phyloP scores from a whole-genome alignment of 2,329 filamentous ascomycete species.

The Paecilomyces sp. region DNA sequence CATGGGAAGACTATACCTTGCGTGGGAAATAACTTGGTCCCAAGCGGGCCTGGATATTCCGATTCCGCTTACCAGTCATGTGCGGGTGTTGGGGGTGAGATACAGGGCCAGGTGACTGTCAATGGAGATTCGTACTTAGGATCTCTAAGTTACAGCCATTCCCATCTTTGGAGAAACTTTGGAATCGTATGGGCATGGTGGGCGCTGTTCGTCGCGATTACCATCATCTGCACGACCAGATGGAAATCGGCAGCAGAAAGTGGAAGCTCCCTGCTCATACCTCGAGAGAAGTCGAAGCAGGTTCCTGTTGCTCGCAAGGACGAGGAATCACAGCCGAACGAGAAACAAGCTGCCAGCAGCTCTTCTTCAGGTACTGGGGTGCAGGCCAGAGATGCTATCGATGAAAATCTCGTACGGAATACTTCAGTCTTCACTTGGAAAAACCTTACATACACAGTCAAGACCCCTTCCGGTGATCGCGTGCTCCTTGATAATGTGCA shows the following conservation, averaged over 20 bases:
- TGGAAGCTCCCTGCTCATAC: conserved; percentile 53
- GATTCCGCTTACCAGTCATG: conserved; percentile 34
- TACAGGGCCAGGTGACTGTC: conserved; percentile 41
- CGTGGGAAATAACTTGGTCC: conserved; percentile 27
- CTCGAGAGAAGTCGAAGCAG: conserved; percentile 49
- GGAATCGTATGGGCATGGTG: conserved; percentile 59
- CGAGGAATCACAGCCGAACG: conserved; percentile 41
- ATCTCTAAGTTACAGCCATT: conserved; percentile 47
- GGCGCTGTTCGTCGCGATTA: conserved; percentile 52
- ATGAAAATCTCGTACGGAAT: conserved; percentile 50
- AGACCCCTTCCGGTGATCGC: conserved; percentile 47
- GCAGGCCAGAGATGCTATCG: conserved; percentile 17
- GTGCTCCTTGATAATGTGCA: conserved; percentile 59
- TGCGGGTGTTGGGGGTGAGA: conserved; percentile 52
- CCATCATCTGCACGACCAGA: conserved; percentile 49
- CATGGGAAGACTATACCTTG: conserved; percentile 28
- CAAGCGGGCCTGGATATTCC: conserved; percentile 22
- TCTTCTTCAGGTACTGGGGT: conserved; percentile 5
- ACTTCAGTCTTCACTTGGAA: conserved; percentile 69
- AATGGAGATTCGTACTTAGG: conserved; percentile 53
- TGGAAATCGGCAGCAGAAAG: conserved; percentile 51
- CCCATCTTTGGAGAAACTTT: conserved; percentile 54
- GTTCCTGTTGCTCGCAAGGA: conserved; percentile 31
- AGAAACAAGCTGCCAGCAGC: conserved; percentile 11
- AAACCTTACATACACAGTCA: conserved; percentile 63